Conservation (phyloP, 2,329 filamentous ascomycete genomes). For the Pezicula carpinea region DNA sequence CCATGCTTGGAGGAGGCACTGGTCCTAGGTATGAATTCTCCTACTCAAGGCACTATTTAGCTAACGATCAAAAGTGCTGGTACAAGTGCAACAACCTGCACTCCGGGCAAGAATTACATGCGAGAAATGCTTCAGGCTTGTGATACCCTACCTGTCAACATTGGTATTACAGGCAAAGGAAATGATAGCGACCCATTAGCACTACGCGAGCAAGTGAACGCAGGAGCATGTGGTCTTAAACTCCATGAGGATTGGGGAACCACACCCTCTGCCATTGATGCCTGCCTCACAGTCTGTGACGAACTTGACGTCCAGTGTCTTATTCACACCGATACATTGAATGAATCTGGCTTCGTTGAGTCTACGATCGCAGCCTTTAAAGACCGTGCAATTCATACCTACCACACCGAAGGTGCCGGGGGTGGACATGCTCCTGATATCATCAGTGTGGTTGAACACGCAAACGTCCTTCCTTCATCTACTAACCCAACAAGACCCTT, state of each 20-base stretch:
- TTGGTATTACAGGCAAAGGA: slow-evolving; percentile 90
- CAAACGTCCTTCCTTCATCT: slow-evolving; percentile 82
- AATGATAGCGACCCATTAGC: slow-evolving; percentile 72
- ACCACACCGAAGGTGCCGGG: slow-evolving; percentile 93
- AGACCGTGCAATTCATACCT: slow-evolving; percentile 86
- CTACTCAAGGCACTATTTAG: not conserved
- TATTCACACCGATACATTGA: slow-evolving; percentile 93
- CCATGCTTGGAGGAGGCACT: slow-evolving; percentile 84
- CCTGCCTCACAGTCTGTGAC: slow-evolving; percentile 80
- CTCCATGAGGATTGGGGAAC: slow-evolving; percentile 95
- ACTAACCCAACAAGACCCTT: slow-evolving; percentile 92
- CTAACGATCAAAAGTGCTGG: slow-evolving; percentile 55
- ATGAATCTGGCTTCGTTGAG: slow-evolving; percentile 96
- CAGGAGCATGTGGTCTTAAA: slow-evolving; percentile 86
- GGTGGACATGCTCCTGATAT: slow-evolving; percentile 95
- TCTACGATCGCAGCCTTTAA: slow-evolving; percentile 84
- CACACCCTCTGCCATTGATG: slow-evolving; percentile 86
- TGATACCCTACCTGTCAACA: slow-evolving; percentile 77
- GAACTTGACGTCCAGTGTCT: slow-evolving; percentile 89
- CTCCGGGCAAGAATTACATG: slow-evolving; percentile 78
- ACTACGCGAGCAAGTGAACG: slow-evolving; percentile 73
- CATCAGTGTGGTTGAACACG: slow-evolving; percentile 84
- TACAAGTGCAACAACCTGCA: slow-evolving; percentile 89
- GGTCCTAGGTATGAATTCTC: slow-evolving; percentile 63
- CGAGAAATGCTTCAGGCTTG: slow-evolving; percentile 85